Base-by-base conservation (phyloP, 2,329 filamentous ascomycete genomes). In the Pseudogymnoascus sp. region DNA sequence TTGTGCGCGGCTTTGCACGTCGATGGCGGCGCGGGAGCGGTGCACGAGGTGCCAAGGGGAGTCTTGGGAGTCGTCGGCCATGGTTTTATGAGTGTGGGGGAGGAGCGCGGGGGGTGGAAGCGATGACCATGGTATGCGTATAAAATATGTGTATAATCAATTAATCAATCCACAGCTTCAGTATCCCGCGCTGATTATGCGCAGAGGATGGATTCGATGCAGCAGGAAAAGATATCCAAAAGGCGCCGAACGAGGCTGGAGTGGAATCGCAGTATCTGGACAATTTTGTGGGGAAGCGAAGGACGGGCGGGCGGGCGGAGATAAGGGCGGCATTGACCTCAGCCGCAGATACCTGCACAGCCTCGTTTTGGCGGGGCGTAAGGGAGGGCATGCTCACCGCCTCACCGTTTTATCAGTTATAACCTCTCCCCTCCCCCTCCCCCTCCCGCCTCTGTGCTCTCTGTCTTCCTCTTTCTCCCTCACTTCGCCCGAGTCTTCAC, bases 1-100 rank as follows among this genome's bases (percentile, higher is more conserved):
- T 31, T 71, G 68, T 21, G 68, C 62, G 23, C 67, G 64, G 16
- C 69, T 68, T 8, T 65, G 65, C 4, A 68, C 66, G 14, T 68
- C 69, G 36, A 28, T 67, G 5, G 68, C 69, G 13, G 68, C 68
- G 16, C 68, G 66, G 6, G 62, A 66, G n/a, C 65, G 61, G 39
- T 69, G 68, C 68, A 51, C 45, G 1, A 51, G 21, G 23, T 51
- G 45, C 45, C 45, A 51, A 28, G 45, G 45, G 23, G 45, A 28
- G 45, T 51, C 45, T 51, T 51, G 45, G 45, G 23, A 3, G 45
- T 51, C 45, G 45, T 51, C 45, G 23, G 45, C 14, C 45, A 51
- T 51, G 7, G 2, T 51, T 51, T 51, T 51, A 51, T 51, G 23
- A 14, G 23, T 28, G 14, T 28, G 23, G 23, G 21, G 23, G 45